Percentiles rank a stretch among this genome's conserved stretches.
These are phyloP conservation scores for Epichloe scottii DNA, from an alignment of 2,329 filamentous ascomycete species.

Conservation along the genomic window DNA sequence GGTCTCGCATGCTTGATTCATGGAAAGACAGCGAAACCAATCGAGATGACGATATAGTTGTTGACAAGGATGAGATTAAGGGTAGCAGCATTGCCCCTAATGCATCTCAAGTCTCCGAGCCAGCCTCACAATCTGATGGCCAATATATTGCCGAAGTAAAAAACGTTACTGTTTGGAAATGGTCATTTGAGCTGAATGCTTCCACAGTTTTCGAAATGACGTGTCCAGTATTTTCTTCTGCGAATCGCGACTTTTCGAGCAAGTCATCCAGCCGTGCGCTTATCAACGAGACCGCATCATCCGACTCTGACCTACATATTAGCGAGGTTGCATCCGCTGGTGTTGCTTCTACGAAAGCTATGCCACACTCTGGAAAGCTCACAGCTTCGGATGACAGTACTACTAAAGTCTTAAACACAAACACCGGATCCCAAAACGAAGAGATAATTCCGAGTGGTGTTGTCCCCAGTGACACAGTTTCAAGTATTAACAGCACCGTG, in stretches of 20 bases:
- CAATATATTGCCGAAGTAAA: neutral
- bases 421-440: neutral
- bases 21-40: conserved; percentile 68
- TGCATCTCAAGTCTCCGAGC: neutral
- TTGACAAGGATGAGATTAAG: conserved; percentile 15
- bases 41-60: conserved; percentile 47
- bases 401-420: neutral
- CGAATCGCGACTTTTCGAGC: neutral
- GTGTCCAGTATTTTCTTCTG: neutral
- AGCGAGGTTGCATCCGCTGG: neutral
- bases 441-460: neutral
- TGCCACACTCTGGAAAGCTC: neutral
- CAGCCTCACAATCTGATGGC: neutral
- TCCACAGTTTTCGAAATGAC: neutral
- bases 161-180: neutral
- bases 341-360: neutral
- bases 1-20: conserved; percentile 91
- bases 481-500: neutral
- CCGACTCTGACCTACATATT: neutral
- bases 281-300: neutral
- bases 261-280: neutral
- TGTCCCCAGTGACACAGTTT: neutral
- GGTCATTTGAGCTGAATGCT: neutral
- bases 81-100: neutral
- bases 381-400: neutral